phyloP scores from a whole-genome alignment of 495 filamentous ascomycete genomes.

The Usnea hakonensis region DNA sequence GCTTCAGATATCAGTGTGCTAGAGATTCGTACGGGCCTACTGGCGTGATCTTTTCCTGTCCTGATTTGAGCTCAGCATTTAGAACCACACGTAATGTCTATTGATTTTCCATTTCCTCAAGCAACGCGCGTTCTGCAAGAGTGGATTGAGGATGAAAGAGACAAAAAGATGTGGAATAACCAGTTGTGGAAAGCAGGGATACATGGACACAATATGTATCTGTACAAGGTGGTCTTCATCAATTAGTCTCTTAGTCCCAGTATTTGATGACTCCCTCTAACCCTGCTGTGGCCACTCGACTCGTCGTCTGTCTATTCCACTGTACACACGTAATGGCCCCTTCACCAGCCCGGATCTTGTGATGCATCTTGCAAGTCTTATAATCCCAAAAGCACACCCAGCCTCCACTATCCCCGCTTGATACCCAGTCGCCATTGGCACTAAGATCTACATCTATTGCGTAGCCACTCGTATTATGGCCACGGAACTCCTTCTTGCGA shows the following conservation, averaged over 20 bases:
- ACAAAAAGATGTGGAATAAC: background rate
- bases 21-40: too few relatives aligned
- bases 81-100: background rate
- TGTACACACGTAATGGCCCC: constrained; percentile 71
- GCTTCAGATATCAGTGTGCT: background rate
- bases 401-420: constrained; percentile 74
- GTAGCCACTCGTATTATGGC: constrained; percentile 92
- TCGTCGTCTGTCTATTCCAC: constrained; percentile 94
- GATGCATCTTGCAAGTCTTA: constrained; percentile 98
- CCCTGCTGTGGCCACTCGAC: constrained; percentile 85
- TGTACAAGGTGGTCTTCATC: background rate
- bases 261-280: constrained; percentile 84
- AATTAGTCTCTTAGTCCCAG: constrained; percentile 62
- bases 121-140: background rate
- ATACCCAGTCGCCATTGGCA: constrained; percentile 85
- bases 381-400: constrained; percentile 97
- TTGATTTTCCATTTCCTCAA: background rate
- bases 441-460: constrained; percentile 81
- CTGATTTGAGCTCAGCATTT: background rate
- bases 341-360: constrained; percentile 78
- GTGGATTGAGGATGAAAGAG: background rate
- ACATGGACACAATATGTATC: background rate
- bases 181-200: background rate
- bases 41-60: background rate
- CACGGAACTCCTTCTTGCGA: constrained; percentile 90